phyloP scores from a whole-genome alignment of 2,329 filamentous ascomycete species.

The Botrytis galanthina region DNA sequence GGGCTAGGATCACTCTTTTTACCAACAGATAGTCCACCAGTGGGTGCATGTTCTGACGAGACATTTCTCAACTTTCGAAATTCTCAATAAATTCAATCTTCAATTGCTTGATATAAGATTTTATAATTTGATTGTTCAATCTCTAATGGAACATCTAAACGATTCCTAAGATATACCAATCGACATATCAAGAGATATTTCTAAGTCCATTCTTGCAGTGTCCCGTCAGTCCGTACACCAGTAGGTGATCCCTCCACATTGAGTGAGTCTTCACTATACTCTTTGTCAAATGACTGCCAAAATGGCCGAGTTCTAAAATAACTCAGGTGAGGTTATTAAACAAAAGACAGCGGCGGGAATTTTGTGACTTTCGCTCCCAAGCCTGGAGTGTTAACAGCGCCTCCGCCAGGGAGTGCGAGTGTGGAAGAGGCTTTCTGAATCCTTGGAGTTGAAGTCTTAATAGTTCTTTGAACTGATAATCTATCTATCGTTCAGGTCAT shows the following conservation, averaged over 20 bases:
- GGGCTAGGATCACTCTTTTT: accelerated
- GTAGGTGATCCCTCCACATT: background rate
- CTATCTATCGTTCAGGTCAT: too few relatives aligned
- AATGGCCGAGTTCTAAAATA: background rate
- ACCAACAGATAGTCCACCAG: background rate
- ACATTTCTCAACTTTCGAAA: background rate
- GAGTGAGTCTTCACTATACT: background rate
- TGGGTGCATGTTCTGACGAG: too few relatives aligned
- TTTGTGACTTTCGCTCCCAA: background rate
- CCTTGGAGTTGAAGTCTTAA: too few relatives aligned
- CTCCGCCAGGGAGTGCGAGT: background rate
- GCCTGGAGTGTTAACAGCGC: background rate
- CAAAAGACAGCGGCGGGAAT: background rate
- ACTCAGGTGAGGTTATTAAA: background rate
- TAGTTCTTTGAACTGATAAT: too few relatives aligned
- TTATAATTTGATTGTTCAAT: background rate
- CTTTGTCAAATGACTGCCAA: background rate
- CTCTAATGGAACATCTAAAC: too few relatives aligned
- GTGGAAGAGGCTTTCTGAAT: background rate
- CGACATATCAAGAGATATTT: too few relatives aligned
- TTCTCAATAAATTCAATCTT: background rate
- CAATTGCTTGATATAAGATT: background rate
- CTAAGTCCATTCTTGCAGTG: too few relatives aligned
- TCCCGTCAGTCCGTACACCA: too few relatives aligned
- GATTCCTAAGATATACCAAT: too few relatives aligned